phyloP scores from a whole-genome alignment of 352 stramenopile species.

The Phytopythium chamaehyphon region DNA sequence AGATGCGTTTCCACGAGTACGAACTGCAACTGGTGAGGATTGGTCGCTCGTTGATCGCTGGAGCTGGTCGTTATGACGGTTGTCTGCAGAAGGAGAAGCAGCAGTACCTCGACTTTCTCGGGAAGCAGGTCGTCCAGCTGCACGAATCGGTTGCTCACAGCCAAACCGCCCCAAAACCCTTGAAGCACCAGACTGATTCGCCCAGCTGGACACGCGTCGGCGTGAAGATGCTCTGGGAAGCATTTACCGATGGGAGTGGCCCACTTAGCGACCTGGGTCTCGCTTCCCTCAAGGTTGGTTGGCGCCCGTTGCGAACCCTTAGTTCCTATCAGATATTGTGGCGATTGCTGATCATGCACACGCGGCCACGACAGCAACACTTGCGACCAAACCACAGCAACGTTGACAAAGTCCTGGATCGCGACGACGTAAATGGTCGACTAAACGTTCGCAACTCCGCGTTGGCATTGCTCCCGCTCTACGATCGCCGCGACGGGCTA shows the following conservation, averaged over 20 bases:
- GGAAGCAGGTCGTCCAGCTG: constrained; percentile 28
- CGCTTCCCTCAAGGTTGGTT: constrained; percentile 39
- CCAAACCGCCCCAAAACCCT: not conserved
- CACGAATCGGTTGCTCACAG: constrained; percentile 11
- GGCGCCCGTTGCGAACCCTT: too few relatives aligned
- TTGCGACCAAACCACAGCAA: constrained; percentile 18
- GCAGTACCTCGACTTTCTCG: constrained; percentile 40
- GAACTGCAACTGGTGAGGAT: constrained; percentile 44
- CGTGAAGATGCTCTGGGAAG: constrained; percentile 35
- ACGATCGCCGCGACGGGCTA: constrained; percentile 16
- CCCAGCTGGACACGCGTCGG: constrained; percentile 27
- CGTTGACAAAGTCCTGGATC: constrained; percentile 18
- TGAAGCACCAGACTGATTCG: constrained; percentile 4
- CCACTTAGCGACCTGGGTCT: constrained; percentile 24
- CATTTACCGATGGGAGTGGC: constrained; percentile 26
- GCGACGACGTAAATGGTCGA: not conserved
- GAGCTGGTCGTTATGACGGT: not conserved
- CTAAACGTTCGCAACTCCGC: not conserved
- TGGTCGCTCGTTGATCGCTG: not conserved
- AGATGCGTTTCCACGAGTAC: constrained; percentile 39
- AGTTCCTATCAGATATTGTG: too few relatives aligned
- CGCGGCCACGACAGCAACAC: constrained; percentile 11
- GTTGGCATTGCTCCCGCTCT: constrained; percentile 26
- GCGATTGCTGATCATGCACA: not conserved
- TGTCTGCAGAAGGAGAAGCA: constrained; percentile 48